Percentiles rank a stretch among this genome's conserved stretches.
Conservation (phyloP, 2,329 filamentous ascomycete genomes). For the Penicillium sp. region DNA sequence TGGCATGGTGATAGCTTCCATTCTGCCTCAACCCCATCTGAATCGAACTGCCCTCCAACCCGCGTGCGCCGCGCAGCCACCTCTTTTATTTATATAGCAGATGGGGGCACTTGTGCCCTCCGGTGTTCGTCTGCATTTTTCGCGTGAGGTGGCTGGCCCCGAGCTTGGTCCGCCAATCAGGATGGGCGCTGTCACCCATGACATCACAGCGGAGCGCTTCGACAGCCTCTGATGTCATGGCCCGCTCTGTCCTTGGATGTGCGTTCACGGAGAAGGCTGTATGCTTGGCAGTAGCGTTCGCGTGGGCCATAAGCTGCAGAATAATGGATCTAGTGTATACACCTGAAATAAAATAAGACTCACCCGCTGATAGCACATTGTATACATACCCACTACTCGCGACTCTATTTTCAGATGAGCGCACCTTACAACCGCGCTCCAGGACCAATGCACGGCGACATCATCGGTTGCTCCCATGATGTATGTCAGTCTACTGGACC, state of each 20-base stretch:
- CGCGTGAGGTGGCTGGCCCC: slow-evolving; percentile 15
- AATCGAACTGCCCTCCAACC: neutral
- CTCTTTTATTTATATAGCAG: slow-evolving; percentile 20
- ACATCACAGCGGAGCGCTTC: slow-evolving; percentile 13
- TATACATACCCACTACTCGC: too few species aligned
- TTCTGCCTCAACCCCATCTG: neutral
- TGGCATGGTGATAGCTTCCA: too few species aligned
- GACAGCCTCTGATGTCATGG: slow-evolving; percentile 27
- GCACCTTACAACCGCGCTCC: too few species aligned
- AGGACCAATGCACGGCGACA: slow-evolving; percentile 14
- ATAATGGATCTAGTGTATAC: too few species aligned
- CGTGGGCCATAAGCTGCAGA: too few species aligned
- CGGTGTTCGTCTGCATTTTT: slow-evolving; percentile 6
- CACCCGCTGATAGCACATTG: too few species aligned
- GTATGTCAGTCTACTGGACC: too few species aligned
- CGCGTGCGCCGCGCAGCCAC: slow-evolving; percentile 3
- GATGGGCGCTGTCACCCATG: slow-evolving; percentile 2
- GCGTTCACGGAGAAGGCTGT: too few species aligned
- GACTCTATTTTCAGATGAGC: too few species aligned
- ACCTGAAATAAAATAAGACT: too few species aligned
- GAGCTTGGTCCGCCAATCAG: slow-evolving; percentile 15
- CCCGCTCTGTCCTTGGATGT: too few species aligned
- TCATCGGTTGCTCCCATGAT: slow-evolving; percentile 17
- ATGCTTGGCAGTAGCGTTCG: too few species aligned
- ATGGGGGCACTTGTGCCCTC: slow-evolving; percentile 7